Evolutionary conservation across 2,329 filamentous ascomycete species (phyloP).

Genomic region (Ceratocystis papillata): DNA sequence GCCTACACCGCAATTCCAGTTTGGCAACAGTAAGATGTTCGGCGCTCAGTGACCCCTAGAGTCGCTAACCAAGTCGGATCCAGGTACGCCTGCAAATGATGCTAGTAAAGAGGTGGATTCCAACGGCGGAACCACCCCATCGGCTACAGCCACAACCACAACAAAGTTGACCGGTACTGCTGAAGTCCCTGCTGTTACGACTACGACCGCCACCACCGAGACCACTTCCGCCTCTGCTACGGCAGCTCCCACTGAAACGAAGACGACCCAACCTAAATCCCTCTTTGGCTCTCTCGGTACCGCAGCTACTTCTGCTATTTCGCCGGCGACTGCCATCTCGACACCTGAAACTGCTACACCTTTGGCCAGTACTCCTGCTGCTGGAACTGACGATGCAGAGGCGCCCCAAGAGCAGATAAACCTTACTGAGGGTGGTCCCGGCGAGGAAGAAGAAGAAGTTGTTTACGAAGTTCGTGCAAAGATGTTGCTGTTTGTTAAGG

Average conservation of each 20-base stretch:
- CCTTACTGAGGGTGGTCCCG: slow-evolving; percentile 53
- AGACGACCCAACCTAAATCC: background rate
- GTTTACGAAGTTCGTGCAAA: slow-evolving; percentile 62
- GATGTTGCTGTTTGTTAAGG: slow-evolving; percentile 50
- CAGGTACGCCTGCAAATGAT: slow-evolving; percentile 26
- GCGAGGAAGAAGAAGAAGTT: slow-evolving; percentile 61
- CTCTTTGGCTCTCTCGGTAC: slow-evolving; percentile 14
- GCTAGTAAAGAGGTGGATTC: slow-evolving; percentile 19
- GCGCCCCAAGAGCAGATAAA: slow-evolving; percentile 56
- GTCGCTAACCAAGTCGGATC: slow-evolving; percentile 25
- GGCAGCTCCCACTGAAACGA: background rate
- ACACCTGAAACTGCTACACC: slow-evolving; percentile 6
- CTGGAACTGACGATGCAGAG: slow-evolving; percentile 40
- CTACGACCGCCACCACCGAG: background rate
- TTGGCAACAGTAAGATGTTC: slow-evolving; percentile 24
- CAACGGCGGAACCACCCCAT: slow-evolving; percentile 1
- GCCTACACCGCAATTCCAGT: slow-evolving; percentile 21
- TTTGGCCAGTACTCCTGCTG: background rate
- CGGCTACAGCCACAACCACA: background rate
- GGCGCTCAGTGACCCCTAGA: slow-evolving; percentile 24
- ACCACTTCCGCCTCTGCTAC: background rate
- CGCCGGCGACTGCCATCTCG: slow-evolving; percentile 1
- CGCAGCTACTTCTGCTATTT: background rate
- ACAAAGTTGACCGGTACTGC: slow-evolving; percentile 13
- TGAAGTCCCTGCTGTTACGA: slow-evolving; percentile 8